phyloP scores from a whole-genome alignment of 176 grass and related monocot species.

The Hordeum marinum region DNA sequence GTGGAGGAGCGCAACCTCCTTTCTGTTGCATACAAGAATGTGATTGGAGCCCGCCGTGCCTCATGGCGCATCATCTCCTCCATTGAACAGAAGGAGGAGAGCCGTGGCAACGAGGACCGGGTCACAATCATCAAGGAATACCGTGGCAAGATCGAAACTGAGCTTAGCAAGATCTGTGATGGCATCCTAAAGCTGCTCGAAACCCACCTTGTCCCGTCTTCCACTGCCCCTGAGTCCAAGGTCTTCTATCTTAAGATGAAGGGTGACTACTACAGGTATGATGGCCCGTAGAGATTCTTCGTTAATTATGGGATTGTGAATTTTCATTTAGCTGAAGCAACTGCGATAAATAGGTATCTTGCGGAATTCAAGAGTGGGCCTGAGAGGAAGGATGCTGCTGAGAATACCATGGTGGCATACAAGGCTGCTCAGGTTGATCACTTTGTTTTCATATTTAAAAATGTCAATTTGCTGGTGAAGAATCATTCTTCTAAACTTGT shows the following conservation, averaged over 20 bases:
- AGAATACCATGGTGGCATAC: slow-evolving; percentile 78
- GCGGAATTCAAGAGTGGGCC: slow-evolving; percentile 71
- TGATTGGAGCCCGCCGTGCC: slow-evolving; percentile 72
- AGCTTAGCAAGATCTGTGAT: slow-evolving; percentile 75
- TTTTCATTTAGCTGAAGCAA: slow-evolving; percentile 24
- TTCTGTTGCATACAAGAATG: slow-evolving; percentile 88
- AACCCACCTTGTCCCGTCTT: slow-evolving; percentile 78
- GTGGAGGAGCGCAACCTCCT: slow-evolving; percentile 92
- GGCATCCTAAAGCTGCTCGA: slow-evolving; percentile 75
- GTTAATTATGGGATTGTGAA: neutral
- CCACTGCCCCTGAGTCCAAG: slow-evolving; percentile 69
- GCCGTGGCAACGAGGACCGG: slow-evolving; percentile 70
- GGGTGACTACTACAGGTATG: slow-evolving; percentile 92
- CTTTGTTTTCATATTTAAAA: neutral
- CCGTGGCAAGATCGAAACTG: slow-evolving; percentile 69
- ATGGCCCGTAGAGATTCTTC: neutral
- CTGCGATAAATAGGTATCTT: slow-evolving; percentile 65
- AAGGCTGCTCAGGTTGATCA: slow-evolving; percentile 64
- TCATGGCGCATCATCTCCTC: slow-evolving; percentile 87
- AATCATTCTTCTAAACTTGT: neutral
- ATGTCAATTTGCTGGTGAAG: neutral
- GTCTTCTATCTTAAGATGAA: slow-evolving; percentile 97
- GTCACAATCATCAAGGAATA: slow-evolving; percentile 71
- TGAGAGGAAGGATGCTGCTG: slow-evolving; percentile 78
- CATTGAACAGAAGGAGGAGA: slow-evolving; percentile 86